Evolutionary conservation across 768 basidiomycete genomes (phyloP), one percentile per base, ranked within the genome.

Genomic region (Rhodosporidiobolus sp.): DNA sequence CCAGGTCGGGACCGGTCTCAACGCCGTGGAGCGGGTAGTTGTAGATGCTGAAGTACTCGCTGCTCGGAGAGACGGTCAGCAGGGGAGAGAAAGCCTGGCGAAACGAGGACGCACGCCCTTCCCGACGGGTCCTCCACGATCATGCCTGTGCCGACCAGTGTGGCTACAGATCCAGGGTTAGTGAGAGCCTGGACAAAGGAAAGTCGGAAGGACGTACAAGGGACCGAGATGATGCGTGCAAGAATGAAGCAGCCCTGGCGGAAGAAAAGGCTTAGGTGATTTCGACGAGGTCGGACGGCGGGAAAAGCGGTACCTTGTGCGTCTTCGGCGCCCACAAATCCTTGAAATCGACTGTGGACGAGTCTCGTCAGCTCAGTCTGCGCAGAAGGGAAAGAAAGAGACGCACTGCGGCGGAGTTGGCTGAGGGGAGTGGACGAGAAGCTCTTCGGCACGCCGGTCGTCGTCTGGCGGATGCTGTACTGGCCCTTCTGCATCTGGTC

Each of bases 1-100:
- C 79, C 58, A 82, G 61, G 1, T 75, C 67, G 45, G 34, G 46
- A 12, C 67, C 72, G 17, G 60, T 58, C 2, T 24, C 7, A 34
- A 59, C 19, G 0, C 30, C 43, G 26, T 53, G 28, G 7, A 35
- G 58, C 0, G 30, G 48, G 20, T n/a, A 28, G 55, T 73, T 50
- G 60, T 62, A 57, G 26, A 69, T 11, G 45, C 24, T 22, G 46
- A 57, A 14, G 34, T 22, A 14, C 30, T 65, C 67, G 19, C 70
- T 66, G 50, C n/a, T n/a, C n/a, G n/a, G n/a, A n/a, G n/a, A n/a
- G n/a, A n/a, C n/a, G n/a, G n/a, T n/a, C n/a, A n/a, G n/a, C 32
- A 32, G 14, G 9, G 6, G 45, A 19, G 30, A 10, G 35, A n/a
- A 34, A 20, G 16, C 14, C 38, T 7, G 46, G 28, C 24, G 12